Evolutionary conservation across 1,284 basidiomycete species (phyloP).

Genomic region (Phlebopus sp.): DNA sequence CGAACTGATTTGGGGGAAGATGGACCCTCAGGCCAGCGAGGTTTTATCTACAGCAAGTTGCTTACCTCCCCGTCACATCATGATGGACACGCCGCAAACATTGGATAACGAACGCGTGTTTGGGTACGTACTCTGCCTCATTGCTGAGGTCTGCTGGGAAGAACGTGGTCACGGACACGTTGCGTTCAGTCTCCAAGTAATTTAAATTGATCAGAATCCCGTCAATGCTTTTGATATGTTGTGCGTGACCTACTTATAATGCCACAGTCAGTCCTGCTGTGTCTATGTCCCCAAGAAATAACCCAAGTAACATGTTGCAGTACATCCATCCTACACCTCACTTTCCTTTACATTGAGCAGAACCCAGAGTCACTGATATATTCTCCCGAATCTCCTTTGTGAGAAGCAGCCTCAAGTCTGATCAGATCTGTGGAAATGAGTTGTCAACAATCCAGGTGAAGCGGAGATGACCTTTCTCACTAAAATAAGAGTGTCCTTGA

Average conservation of each 20-base stretch:
- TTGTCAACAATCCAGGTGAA: slow-evolving; percentile 15
- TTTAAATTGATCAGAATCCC: slow-evolving; percentile 13
- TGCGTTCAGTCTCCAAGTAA: slow-evolving; percentile 12
- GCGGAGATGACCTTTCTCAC: slow-evolving; percentile 39
- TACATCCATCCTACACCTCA: slow-evolving; percentile 2
- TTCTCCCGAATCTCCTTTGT: slow-evolving; percentile 49
- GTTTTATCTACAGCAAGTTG: slow-evolving; percentile 32
- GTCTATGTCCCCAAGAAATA: slow-evolving; percentile 11
- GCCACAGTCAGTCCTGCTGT: slow-evolving; percentile 11
- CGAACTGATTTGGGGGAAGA: slow-evolving; percentile 7
- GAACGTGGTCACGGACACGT: slow-evolving; percentile 29
- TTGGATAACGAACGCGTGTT: slow-evolving; percentile 24
- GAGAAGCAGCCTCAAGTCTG: slow-evolving; percentile 49
- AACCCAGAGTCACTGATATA: slow-evolving; percentile 59
- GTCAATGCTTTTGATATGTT: slow-evolving; percentile 7
- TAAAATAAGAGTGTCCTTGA: slow-evolving; percentile 76
- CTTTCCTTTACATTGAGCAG: slow-evolving; percentile 45
- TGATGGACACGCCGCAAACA: slow-evolving; percentile 29
- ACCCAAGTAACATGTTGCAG: slow-evolving; percentile 1
- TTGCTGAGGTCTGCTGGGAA: slow-evolving; percentile 17
- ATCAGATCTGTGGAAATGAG: slow-evolving; percentile 43
- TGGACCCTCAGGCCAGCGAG: slow-evolving; percentile 19
- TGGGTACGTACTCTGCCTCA: slow-evolving; percentile 29
- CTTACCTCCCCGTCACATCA: slow-evolving; percentile 30
- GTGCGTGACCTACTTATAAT: slow-evolving; percentile 14